Base-by-base conservation (phyloP, 2,329 filamentous ascomycete species). In the Pseudogymnoascus sp. region DNA sequence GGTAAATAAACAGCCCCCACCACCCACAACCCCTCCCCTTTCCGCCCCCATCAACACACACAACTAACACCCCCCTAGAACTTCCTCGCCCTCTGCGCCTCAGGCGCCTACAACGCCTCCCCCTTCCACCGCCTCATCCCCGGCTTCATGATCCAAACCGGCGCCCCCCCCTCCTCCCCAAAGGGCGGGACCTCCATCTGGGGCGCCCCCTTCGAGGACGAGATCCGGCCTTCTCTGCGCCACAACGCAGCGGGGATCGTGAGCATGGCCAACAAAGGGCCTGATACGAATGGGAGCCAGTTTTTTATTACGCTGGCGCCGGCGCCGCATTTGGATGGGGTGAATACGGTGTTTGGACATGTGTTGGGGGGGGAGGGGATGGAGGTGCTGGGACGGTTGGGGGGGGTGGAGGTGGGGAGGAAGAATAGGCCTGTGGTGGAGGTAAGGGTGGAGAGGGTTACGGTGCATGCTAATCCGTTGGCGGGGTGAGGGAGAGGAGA, bases 51-150 rank as follows among this genome's bases (percentile, higher is more conserved):
- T 31, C 28, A n/a, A n/a, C n/a, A n/a, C 33, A 35, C 2, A 3
- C 7, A n/a, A 11, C 17, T 35, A 28, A 28, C 28, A n/a, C 26
- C 19, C 61, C 21, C 10, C 26, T 74, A 91, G 87, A 96, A 96
- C 79, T 96, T 96, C 77, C 86, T 96, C 69, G 90, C 90, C 62
- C 87, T 95, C 67, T 92, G 89, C 79, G 90, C 89, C 60, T 91
- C 89, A 9, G 81, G 81, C 71, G 91, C 89, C 79, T 95, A 92
- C 78, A 80, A 90, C 73, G 76, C 77, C 71, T 91, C 88, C 23
- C 87, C 87, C 66, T 89, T 95, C 76, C 90, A 95, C 80, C 87
- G 90, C 62, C 80, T 90, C 67, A 93, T 95, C 65, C 87, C 90
- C 9, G 80, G 80, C 66, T 96, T 96, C 81, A 95, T 96, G 83